Evolutionary conservation across 2,329 filamentous ascomycete species (phyloP).

Genomic region (Fusarium pseudonygamai): DNA sequence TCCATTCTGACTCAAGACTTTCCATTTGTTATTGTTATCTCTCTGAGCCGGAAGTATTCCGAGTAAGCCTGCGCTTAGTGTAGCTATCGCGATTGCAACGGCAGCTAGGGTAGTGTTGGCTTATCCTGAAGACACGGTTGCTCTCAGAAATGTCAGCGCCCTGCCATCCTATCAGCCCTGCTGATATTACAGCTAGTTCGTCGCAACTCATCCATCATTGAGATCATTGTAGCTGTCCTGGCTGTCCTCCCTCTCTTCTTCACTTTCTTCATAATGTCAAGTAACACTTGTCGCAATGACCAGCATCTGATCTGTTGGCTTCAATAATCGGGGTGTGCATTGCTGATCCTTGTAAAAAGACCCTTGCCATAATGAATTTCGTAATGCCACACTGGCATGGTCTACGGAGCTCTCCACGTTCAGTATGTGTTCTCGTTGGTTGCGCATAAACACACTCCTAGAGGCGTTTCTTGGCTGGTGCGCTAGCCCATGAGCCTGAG

Average conservation of each 20-base stretch:
- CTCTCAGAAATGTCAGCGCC: background rate
- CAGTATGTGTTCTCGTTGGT: slow-evolving; percentile 7
- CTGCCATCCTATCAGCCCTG: background rate
- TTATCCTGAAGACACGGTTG: background rate
- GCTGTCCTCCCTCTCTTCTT: background rate
- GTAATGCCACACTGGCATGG: slow-evolving; percentile 26
- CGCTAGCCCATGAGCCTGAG: slow-evolving; percentile 12
- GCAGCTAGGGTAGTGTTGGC: background rate
- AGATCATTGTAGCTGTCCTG: background rate
- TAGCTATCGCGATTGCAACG: background rate
- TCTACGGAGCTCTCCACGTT: slow-evolving; percentile 3
- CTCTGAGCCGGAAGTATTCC: background rate
- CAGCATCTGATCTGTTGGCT: slow-evolving; percentile 8
- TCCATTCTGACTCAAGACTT: background rate
- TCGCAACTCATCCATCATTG: background rate
- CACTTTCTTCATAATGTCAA: background rate
- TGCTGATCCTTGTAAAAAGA: slow-evolving; percentile 10
- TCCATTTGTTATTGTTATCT: background rate
- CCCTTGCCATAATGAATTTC: slow-evolving; percentile 26
- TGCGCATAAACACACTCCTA: background rate
- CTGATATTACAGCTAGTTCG: background rate
- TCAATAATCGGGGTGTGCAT: slow-evolving; percentile 5
- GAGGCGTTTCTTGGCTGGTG: slow-evolving; percentile 27
- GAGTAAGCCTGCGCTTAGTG: background rate
- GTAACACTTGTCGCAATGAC: background rate